A percentile compares a stretch with the other conserved stretches of the same genome.
Conservation (phyloP, 768 basidiomycete species). For the Ramaria rubella region DNA sequence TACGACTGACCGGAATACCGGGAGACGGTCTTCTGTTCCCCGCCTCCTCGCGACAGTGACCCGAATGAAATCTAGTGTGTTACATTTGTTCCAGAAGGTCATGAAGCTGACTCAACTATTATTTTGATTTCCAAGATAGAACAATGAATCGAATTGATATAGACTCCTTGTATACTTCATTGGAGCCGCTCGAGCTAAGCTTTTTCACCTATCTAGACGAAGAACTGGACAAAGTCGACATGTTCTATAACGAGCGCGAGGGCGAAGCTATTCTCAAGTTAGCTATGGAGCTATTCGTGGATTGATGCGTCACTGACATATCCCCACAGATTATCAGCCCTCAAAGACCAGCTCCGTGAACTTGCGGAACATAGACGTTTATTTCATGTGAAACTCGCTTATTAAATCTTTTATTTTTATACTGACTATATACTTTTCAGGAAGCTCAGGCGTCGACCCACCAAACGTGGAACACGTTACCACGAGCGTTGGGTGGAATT, state of each 20-base stretch:
- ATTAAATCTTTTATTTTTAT: neutral
- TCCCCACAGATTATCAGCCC: conserved; percentile 19
- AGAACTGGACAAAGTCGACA: conserved; percentile 80
- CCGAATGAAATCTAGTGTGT: neutral
- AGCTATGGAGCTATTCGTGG: conserved; percentile 6
- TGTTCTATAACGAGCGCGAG: conserved; percentile 73
- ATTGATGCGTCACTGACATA: neutral
- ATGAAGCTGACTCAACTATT: too few relatives aligned
- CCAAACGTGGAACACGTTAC: conserved; percentile 3
- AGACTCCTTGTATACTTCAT: conserved; percentile 39
- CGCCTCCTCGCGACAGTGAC: neutral
- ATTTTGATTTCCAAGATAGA: conserved; percentile 12
- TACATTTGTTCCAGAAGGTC: neutral
- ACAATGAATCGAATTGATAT: conserved; percentile 20
- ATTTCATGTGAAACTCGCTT: conserved; percentile 39
- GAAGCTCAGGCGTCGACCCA: neutral
- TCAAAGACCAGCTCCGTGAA: conserved; percentile 69
- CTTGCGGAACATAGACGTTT: conserved; percentile 60
- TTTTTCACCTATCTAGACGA: conserved; percentile 76
- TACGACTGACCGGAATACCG: neutral
- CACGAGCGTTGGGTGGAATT: neutral
- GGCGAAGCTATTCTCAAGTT: conserved; percentile 36
- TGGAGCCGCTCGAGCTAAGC: conserved; percentile 52
- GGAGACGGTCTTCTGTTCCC: neutral
- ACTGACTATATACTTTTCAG: neutral